Base-by-base conservation (phyloP, 2,329 filamentous ascomycete species). In the Rhytidhysteron rufulum region DNA sequence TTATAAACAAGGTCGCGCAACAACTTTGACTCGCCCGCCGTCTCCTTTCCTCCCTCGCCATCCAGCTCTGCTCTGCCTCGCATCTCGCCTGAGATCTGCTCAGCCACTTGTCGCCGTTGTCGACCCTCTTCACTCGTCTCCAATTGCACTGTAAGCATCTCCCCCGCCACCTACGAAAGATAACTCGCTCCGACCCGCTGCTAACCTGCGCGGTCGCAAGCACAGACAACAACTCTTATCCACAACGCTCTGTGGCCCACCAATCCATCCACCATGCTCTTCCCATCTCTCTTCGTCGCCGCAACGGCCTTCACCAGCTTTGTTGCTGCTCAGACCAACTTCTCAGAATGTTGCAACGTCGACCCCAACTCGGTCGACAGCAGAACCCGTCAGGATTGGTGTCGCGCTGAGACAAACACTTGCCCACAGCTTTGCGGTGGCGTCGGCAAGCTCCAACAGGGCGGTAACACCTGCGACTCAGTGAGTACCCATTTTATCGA, bases 351-450 rank as follows among this genome's bases (percentile, higher is more conserved):
- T 60, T 65, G 62, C 51, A 58, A 57, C 33, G 70, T 79, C 57
- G 55, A 69, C 47, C 52, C 72, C 39, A 60, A 48, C 53, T 37
- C 50, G 20, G 63, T 80, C 31, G 47, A 59, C 31, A n/a, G 53
- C 3, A 39, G 56, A 31, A 50, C 58, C 18, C 66, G 65, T 48
- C 49, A 63, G 56, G 49, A 66, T 42, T 84, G 79, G 79, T 85
- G 82, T 59, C 60, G 63, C 39, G 77, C 71, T 47, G 69, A 84
- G 66, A 64, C 65, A 45, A 79, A 80, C 63, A 73, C 72, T 32
- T 85, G 82, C 67, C 77, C 76, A 13, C 58, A 72, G 42, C 71
- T 84, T 48, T 85, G 82, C 65, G 71, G 71, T 46, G 71, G 58
- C 42, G 53, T 53, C 39, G 60, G 72, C 47, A 55, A 57, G 15